Percentiles rank a stretch among this genome's conserved stretches.
Evolutionary conservation across 2,329 filamentous ascomycete species (phyloP).

Genomic region (Capronia epimyces): DNA sequence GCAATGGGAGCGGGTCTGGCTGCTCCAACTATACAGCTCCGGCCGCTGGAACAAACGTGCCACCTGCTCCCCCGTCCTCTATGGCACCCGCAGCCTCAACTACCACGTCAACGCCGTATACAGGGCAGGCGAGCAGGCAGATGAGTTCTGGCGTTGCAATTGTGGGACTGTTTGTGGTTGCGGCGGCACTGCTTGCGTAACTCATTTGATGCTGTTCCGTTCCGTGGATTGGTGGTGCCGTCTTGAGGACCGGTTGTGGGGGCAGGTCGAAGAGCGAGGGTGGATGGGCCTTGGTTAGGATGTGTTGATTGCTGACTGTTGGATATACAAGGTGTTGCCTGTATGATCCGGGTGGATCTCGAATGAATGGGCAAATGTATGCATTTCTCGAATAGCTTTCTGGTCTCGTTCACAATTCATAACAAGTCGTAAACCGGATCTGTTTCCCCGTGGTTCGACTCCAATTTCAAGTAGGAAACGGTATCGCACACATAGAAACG

Average conservation of each 20-base stretch:
- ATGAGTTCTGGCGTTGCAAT: slow-evolving; percentile 13
- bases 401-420: slow-evolving; percentile 8
- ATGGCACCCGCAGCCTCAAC: slow-evolving; percentile 2
- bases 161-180: slow-evolving; percentile 8
- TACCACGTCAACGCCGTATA: slow-evolving; percentile 7
- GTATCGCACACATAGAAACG: not conserved
- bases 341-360: slow-evolving; percentile 5
- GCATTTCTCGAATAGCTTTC: slow-evolving; percentile 11
- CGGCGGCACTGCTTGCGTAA: slow-evolving; percentile 15
- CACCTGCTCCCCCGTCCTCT: slow-evolving; percentile 11
- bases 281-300: not conserved
- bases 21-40: slow-evolving; percentile 18
- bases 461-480: not conserved
- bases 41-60: slow-evolving; percentile 15
- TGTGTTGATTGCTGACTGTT: not conserved
- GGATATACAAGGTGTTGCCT: slow-evolving; percentile 4
- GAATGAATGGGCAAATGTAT: slow-evolving; percentile 4
- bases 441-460: not conserved
- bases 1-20: slow-evolving; percentile 4
- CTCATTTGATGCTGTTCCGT: not conserved
- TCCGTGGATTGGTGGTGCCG: not conserved
- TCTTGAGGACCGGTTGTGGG: not conserved
- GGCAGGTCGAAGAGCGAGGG: not conserved
- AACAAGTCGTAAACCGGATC: not conserved
- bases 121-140: slow-evolving; percentile 17